Evolutionary conservation across 1,284 basidiomycete genomes (phyloP), one percentile per base, ranked within the genome.

Genomic region (Rhodotorula sp.): DNA sequence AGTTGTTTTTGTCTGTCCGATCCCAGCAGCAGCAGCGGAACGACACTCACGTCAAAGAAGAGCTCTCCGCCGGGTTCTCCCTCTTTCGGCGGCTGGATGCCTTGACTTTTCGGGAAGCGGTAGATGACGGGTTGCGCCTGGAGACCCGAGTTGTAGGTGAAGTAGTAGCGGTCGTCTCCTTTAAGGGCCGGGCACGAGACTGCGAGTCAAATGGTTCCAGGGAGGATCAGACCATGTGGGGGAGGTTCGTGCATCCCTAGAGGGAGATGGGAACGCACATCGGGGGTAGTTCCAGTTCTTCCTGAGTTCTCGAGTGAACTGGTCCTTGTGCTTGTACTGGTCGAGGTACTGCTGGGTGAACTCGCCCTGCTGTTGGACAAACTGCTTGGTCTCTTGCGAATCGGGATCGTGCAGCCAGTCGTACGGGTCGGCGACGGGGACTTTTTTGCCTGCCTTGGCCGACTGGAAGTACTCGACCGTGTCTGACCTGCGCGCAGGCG

Each of bases 401-500:
- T 73, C 74, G n/a, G 79, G 74, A 21, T 81, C 64, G 85, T 82
- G 59, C 18, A 74, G 64, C 70, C 71, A 77, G 29, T 57, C 57
- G 82, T 91, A 92, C 12, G 90, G 90, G 80, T 92, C 89, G 5
- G 82, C 80, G 0, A 92, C 87, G 58, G 81, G 81, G 56, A 91
- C 87, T 26, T 43, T 43, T 61, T 87, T 79, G 29, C 88, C 89
- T 46, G 84, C 82, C 59, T 82, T 81, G 76, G 86, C 85, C 80
- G 87, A 90, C 80, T 88, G 85, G 82, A 90, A 91, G 29, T 84
- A 81, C 81, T 91, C 89, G 65, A 88, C 82, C 10, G 89, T 86
- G 77, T 88, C 86, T 23, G 85, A 86, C 66, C 90, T 86, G 67
- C 86, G 86, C 47, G 87, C 85, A 15, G 80, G 65, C 0, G 91